Evolutionary conservation across 2,329 filamentous ascomycete species (phyloP), one percentile per base, ranked within the genome.

Genomic region (Apiospora malaysiana): DNA sequence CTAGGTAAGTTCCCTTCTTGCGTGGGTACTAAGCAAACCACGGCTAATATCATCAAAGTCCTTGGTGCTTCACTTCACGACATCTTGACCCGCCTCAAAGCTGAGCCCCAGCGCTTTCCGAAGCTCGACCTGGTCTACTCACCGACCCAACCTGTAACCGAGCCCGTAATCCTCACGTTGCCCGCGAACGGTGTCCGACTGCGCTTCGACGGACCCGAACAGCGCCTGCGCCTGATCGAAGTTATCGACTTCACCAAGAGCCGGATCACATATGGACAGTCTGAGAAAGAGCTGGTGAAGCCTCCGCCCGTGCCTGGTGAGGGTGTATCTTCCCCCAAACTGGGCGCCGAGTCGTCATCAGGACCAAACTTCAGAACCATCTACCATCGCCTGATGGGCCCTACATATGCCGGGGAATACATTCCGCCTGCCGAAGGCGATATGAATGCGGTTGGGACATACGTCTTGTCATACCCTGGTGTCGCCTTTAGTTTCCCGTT

Each of bases 321-420:
- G 37, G 70, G 73, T 63, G 63, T 77, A 23, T 73, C 75, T 68
- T 77, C 77, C 27, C 72, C 76, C 49, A 78, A 78, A 63, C 76
- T 74, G 27, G 74, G 74, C 23, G 75, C 73, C 77, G 80, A 77
- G 69, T 67, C 73, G 71, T 42, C 85, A 67, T 80, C 81, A 12
- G 94, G 94, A 0, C 95, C 94, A 5, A 92, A 89, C 21, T 97
- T 97, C 80, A 89, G 92, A 72, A 94, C 97, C 80, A 92, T 99
- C 75, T 99, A 98, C 80, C 94, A 97, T 77, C 91, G 93, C 69
- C 86, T 98, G n/a, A 91, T 99, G 73, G 96, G 96, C 0, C 95
- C 95, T 23, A 97, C 95, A 0, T 98, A 97, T 79, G 93, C 93
- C 1, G 96, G 96, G 73, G 96, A 99, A 84, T 99, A 95, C 78